Conservation (phyloP, 805 yeast genomes). For the Brettanomyces naardenensis region DNA sequence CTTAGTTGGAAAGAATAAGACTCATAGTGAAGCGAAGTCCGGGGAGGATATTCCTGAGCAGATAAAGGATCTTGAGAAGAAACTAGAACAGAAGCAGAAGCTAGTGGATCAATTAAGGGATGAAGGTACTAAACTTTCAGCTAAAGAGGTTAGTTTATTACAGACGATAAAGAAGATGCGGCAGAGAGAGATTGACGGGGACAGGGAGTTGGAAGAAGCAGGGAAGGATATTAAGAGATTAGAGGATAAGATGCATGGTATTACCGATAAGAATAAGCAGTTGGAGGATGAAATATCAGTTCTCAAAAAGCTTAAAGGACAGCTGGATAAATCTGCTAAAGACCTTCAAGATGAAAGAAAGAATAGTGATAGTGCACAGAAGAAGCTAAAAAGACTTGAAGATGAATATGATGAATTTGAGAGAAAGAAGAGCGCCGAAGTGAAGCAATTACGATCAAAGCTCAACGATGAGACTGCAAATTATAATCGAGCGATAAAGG, state of each 20-base stretch:
- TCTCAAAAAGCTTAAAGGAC: neutral
- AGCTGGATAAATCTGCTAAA: constrained; percentile 1
- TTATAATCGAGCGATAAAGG: constrained; percentile 5
- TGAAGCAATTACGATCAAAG: constrained; percentile 25
- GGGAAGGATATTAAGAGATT: constrained; percentile 21
- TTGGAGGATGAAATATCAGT: constrained; percentile 20
- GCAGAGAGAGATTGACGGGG: constrained; percentile 31
- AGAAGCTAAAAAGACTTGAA: neutral
- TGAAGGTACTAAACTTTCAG: constrained; percentile 70
- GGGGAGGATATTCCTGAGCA: neutral
- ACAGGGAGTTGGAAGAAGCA: constrained; percentile 25
- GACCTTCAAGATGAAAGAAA: constrained; percentile 1
- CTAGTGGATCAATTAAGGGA: constrained; percentile 57
- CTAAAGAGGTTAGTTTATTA: constrained; percentile 60
- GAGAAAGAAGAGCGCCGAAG: constrained; percentile 16
- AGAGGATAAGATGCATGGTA: constrained; percentile 15
- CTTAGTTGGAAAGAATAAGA: neutral
- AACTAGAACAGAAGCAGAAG: constrained; percentile 43
- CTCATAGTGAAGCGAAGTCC: constrained; percentile 5
- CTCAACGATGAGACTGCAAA: constrained; percentile 27
- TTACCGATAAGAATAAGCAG: constrained; percentile 4
- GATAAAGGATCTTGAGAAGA: constrained; percentile 16
- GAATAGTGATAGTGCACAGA: constrained; percentile 21
- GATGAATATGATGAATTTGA: neutral
- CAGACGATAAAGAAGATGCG: constrained; percentile 60